Base-by-base conservation (phyloP, 306 rosid genomes). In the Calophaca sinica region DNA sequence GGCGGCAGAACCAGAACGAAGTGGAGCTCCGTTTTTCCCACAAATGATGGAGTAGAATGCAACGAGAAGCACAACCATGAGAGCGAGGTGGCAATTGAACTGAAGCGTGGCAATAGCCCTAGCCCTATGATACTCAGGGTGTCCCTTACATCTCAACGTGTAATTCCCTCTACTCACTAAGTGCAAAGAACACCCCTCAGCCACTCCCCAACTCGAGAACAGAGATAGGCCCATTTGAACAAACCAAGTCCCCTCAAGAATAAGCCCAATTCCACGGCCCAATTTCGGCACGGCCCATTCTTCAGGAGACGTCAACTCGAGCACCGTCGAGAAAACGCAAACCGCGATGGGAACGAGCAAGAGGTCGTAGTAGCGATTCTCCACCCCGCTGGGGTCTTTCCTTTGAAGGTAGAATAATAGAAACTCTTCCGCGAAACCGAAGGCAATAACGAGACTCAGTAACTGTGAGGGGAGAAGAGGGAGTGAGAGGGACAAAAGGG, bases 21-120 rank as follows among this genome's bases (percentile, higher is more conserved):
- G n/a, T 0, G 8, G n/a, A 10, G 45, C 61, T 32, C 89, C 93
- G n/a, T 36, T 54, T 54, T 51, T 80, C 58, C 62, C 39, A n/a
- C 46, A 70, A 42, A 80, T 1, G 10, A 79, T 2, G 0, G 98
- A 86, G 82, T 86, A 88, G 0, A 81, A 13, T 2, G 68, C 88
- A 71, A 81, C 84, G 2, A 81, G 33, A 32, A 87, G 15, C 15
- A 72, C 62, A 62, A 90, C 93, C 5, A 85, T 7, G 48, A 94
- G 79, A 45, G 98, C 97, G 60, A 94, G 97, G 73, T 89, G 97
- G 73, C 96, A 94, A 77, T 94, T 94, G 73, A 94, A 94, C 82
- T 89, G 98, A 78, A 94, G 97, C 15, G 98, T 94, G 5, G 96
- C 97, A n/a, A 94, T 84, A 6, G 97, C 96, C 51, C 93, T 88